A percentile compares a stretch with the other conserved stretches of the same genome.
These are phyloP conservation scores for Tetracladium maxilliforme DNA, from an alignment of 2,329 filamentous ascomycete species.

Conservation along the genomic window DNA sequence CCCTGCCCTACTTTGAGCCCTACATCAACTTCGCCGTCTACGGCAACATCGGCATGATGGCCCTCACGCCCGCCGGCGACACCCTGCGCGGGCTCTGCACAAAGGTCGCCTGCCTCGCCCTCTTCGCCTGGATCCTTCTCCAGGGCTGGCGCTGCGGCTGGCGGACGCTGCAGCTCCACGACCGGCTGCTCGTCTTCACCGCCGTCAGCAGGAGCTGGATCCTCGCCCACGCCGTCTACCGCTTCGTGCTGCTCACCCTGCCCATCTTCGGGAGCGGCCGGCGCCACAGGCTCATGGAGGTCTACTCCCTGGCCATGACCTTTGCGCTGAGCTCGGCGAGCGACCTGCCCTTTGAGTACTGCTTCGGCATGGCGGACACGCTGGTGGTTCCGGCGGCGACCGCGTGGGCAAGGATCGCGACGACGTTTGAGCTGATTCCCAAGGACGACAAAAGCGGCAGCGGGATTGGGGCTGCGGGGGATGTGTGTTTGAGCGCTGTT, in stretches of 20 bases:
- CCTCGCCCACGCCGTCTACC: constrained; percentile 11
- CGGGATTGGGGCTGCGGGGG: constrained; percentile 4
- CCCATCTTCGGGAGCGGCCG: constrained; percentile 10
- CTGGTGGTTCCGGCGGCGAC: constrained; percentile 6
- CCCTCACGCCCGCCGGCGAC: constrained; percentile 7
- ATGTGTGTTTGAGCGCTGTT: constrained; percentile 5
- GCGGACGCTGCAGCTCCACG: constrained; percentile 9
- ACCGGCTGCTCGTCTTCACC: constrained; percentile 10
- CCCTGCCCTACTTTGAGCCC: constrained; percentile 8
- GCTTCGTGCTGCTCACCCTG: constrained; percentile 11
- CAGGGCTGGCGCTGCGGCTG: constrained; percentile 6
- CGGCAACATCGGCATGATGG: constrained; percentile 10
- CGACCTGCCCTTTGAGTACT: constrained; percentile 6
- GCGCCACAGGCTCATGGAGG: constrained; percentile 10
- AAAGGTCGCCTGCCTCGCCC: constrained; percentile 5
- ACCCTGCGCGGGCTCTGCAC: constrained; percentile 10
- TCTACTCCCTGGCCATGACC: constrained; percentile 7
- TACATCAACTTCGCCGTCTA: constrained; percentile 11
- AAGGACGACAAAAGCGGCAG: constrained; percentile 4
- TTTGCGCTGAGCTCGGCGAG: constrained; percentile 4
- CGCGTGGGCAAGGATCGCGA: constrained; percentile 6
- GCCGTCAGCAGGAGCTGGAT: constrained; percentile 11
- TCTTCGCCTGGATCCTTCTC: constrained; percentile 6
- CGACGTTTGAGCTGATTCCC: constrained; percentile 6
- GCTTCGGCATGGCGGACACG: constrained; percentile 7